Evolutionary conservation across 371 early-diverging fungal species (phyloP), one percentile per base, ranked within the genome.

Genomic region (Apophysomyces ossiformis): DNA sequence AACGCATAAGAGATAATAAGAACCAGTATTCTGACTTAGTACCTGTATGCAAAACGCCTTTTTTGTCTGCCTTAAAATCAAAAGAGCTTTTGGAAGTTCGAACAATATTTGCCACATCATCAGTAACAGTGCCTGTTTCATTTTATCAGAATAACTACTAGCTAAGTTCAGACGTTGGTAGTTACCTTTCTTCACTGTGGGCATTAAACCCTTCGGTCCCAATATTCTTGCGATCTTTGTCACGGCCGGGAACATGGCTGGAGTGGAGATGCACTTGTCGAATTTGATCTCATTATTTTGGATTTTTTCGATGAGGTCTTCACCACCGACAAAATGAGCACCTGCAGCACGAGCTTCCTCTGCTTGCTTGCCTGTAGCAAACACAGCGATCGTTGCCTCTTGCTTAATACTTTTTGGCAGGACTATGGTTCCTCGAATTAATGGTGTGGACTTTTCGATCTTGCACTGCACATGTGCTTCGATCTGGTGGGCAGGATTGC

Each of bases 121-220:
- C 86, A 1, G 92, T 91, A 1, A 93, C 94, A 21, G 92, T 94
- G 16, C 94, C 90, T 82, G 71, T 41, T 11, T 4, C 12, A 57
- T 9, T 13, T 26, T 1, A 26, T 26, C 11, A 21, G 7, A 39
- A 16, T 62, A 32, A 45, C 59, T 5, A 16, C 12, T 58, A 58
- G 39, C 18, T 7, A 68, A 47, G 56, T 7, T 35, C 13, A 36
- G 45, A 41, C 0, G n/a, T 32, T 5, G n/a, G 21, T 38, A 12
- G 41, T 61, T 76, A 87, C 92, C 96, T 76, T 93, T 94, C 64
- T 95, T 93, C 15, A 92, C 90, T 37, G 93, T 95, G 12, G 98
- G 98, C 98, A 98, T 97, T 64, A 98, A 82, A 18, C 95, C 95
- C 76, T 93, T 95, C 35, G 98, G 97, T 68, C 98, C 98, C 69